Conservation (phyloP, 345 rosid species). For the Gossypium arboreum region DNA sequence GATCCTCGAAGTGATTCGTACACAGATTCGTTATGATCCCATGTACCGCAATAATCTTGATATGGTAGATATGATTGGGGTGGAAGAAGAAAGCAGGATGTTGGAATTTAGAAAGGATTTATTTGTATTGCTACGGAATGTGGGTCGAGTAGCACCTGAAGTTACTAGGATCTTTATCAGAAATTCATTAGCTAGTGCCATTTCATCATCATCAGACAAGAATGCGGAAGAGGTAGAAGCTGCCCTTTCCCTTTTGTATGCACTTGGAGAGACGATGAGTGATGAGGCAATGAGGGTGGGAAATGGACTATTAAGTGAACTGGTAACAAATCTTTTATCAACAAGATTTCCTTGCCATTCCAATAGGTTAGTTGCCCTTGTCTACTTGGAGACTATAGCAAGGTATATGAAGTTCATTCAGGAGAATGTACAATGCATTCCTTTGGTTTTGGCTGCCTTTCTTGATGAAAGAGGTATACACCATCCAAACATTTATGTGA, state of each 20-base stretch:
- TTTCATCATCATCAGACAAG: constrained; percentile 52
- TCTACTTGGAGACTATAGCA: constrained; percentile 73
- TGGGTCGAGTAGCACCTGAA: constrained; percentile 86
- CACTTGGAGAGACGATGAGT: constrained; percentile 80
- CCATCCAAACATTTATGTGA: constrained; percentile 73
- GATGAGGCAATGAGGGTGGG: constrained; percentile 73
- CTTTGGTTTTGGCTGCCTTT: constrained; percentile 74
- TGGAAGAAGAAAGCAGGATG: constrained; percentile 92
- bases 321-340: constrained; percentile 72
- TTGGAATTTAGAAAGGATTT: constrained; percentile 77
- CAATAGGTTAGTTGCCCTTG: constrained; percentile 78
- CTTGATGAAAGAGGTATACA: constrained; percentile 95
- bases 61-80: constrained; percentile 71
- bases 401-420: constrained; percentile 84
- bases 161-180: constrained; percentile 69
- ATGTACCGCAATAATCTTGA: constrained; percentile 64
- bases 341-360: constrained; percentile 81
- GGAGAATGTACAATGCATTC: constrained; percentile 62
- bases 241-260: constrained; percentile 85
- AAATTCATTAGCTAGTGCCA: constrained; percentile 62
- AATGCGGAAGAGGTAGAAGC: constrained; percentile 96
- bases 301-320: constrained; percentile 57
- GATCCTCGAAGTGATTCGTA: constrained; percentile 75
- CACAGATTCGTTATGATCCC: constrained; percentile 76
- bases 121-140: constrained; percentile 68